These are phyloP conservation scores for Phytophthora europaea DNA, from an alignment of 352 stramenopile genomes.

Conservation along the genomic window DNA sequence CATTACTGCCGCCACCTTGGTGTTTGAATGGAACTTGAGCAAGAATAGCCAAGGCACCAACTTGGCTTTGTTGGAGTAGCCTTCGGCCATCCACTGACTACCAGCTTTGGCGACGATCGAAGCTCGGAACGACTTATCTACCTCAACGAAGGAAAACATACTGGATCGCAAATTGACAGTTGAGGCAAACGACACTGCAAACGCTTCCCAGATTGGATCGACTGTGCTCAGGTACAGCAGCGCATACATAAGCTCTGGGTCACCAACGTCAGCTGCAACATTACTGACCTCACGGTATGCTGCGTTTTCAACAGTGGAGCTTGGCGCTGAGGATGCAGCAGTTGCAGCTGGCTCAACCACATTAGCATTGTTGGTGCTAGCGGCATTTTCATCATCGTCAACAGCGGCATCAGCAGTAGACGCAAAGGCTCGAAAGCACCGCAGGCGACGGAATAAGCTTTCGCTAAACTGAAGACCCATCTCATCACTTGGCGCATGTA, in stretches of 20 bases:
- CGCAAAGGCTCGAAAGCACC: slow-evolving; percentile 81
- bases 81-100: slow-evolving; percentile 64
- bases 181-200: slow-evolving; percentile 19
- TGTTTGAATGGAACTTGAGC: slow-evolving; percentile 81
- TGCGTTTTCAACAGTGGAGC: slow-evolving; percentile 70
- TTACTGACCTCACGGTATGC: slow-evolving; percentile 89
- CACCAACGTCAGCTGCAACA: slow-evolving; percentile 79
- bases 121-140: slow-evolving; percentile 56
- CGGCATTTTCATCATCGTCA: slow-evolving; percentile 40
- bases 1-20: slow-evolving; percentile 75
- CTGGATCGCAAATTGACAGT: background rate
- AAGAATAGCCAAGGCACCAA: slow-evolving; percentile 82
- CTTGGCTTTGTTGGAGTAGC: slow-evolving; percentile 61
- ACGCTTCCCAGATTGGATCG: slow-evolving; percentile 71
- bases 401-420: slow-evolving; percentile 30
- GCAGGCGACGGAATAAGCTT: slow-evolving; percentile 78
- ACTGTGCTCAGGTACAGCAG: slow-evolving; percentile 85
- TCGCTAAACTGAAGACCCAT: slow-evolving; percentile 77
- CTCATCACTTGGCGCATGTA: slow-evolving; percentile 61
- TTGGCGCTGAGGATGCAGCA: slow-evolving; percentile 23
- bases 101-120: slow-evolving; percentile 65
- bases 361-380: slow-evolving; percentile 14
- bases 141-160: slow-evolving; percentile 58
- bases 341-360: background rate
- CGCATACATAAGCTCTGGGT: slow-evolving; percentile 86